Evolutionary conservation across 2,329 filamentous ascomycete genomes (phyloP).

Genomic region (Didymella glomerata): DNA sequence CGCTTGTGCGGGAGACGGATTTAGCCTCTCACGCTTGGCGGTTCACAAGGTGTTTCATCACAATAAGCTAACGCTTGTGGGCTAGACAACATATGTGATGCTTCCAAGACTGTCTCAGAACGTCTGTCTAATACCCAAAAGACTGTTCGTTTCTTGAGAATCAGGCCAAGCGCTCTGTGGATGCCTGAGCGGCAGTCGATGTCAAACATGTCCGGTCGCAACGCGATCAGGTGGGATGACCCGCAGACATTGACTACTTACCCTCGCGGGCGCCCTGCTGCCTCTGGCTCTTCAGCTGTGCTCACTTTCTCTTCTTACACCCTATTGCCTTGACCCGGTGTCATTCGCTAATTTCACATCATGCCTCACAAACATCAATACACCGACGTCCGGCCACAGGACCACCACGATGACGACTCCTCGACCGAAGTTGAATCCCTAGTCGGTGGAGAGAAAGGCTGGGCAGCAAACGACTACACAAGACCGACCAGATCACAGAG

Average conservation of each 20-base stretch:
- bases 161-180: constrained; percentile 20
- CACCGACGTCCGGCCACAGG: constrained; percentile 35
- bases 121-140: constrained; percentile 13
- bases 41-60: constrained; percentile 44
- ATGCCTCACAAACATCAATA: constrained; percentile 47
- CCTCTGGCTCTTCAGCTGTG: constrained; percentile 40
- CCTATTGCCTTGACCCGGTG: constrained; percentile 30
- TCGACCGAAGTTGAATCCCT: constrained; percentile 48
- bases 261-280: constrained; percentile 22
- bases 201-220: constrained; percentile 38
- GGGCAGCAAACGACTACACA: constrained; percentile 32
- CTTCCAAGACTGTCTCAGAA: constrained; percentile 29
- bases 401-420: constrained; percentile 43
- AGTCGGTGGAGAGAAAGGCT: constrained; percentile 41
- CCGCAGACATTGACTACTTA: constrained; percentile 28
- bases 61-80: constrained; percentile 32
- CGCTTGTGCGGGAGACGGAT: constrained; percentile 30
- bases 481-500: constrained; percentile 31
- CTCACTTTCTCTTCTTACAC: constrained; percentile 31
- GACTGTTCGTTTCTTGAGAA: constrained; percentile 17
- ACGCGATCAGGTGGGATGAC: constrained; percentile 22
- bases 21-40: constrained; percentile 45
- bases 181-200: constrained; percentile 21
- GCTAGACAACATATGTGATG: constrained; percentile 28
- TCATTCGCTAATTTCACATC: constrained; percentile 25